Evolutionary conservation across 139 green algal genomes (phyloP).

Genomic region (Microglena sp.): DNA sequence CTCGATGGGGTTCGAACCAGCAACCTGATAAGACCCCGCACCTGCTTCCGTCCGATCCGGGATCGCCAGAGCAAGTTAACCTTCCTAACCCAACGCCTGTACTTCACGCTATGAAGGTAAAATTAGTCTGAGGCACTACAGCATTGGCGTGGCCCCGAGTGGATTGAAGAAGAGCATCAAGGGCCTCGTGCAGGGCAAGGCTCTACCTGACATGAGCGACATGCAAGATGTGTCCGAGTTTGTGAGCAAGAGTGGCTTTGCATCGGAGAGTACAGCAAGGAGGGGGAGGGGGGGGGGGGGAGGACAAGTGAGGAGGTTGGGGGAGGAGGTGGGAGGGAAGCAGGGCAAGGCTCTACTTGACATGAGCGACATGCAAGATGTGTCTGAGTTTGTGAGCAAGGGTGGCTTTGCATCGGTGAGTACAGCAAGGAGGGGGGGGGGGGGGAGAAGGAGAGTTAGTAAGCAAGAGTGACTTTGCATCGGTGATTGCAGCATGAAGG

Average conservation of each 20-base stretch:
- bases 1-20: no score
- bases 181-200: slow-evolving; percentile 50
- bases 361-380: slow-evolving; percentile 64
- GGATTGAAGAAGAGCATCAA: slow-evolving; percentile 74
- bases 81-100: no score
- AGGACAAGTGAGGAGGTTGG: background rate
- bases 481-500: background rate
- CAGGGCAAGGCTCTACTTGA: slow-evolving; percentile 45
- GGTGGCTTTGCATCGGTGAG: background rate
- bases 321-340: slow-evolving; percentile 7
- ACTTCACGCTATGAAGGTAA: no score
- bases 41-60: no score
- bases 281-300: no score
- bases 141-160: slow-evolving; percentile 56
- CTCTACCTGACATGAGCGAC: slow-evolving; percentile 63
- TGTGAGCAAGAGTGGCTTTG: slow-evolving; percentile 70
- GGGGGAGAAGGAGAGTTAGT: background rate
- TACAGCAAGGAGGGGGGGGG: background rate
- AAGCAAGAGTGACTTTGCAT: background rate
- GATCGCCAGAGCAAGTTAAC: no score
- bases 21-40: no score
- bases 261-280: slow-evolving; percentile 50
- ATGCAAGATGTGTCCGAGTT: slow-evolving; percentile 83
- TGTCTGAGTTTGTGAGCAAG: slow-evolving; percentile 23
- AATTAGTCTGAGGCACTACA: slow-evolving; percentile 84